Evolutionary conservation across 768 basidiomycete genomes (phyloP).

Genomic region (Boletus reticuloceps): DNA sequence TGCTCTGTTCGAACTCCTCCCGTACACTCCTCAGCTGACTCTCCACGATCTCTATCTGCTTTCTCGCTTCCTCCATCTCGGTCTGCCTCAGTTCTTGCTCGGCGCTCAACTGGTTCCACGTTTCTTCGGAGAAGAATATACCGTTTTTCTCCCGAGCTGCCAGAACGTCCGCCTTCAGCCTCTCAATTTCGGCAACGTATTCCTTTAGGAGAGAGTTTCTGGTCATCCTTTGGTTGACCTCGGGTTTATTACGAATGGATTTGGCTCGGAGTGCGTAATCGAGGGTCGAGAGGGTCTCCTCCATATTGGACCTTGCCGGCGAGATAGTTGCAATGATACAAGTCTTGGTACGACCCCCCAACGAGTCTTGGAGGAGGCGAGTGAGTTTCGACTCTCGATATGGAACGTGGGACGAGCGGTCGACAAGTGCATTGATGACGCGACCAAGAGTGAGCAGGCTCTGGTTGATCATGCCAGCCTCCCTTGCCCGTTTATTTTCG

Average conservation of each 20-base stretch:
- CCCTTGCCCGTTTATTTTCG: constrained; percentile 89
- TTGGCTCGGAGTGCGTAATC: constrained; percentile 96
- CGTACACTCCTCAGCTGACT: constrained; percentile 74
- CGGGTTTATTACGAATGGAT: constrained; percentile 92
- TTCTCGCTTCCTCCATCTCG: constrained; percentile 78
- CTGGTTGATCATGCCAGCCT: constrained; percentile 99
- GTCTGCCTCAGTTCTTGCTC: constrained; percentile 78
- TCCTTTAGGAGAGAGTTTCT: constrained; percentile 90
- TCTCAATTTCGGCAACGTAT: constrained; percentile 90
- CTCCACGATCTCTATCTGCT: constrained; percentile 80
- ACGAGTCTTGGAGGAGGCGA: constrained; percentile 96
- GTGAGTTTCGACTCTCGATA: constrained; percentile 98
- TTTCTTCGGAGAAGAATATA: constrained; percentile 89
- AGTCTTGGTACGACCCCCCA: constrained; percentile 95
- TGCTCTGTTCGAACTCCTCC: constrained; percentile 92
- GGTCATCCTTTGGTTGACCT: constrained; percentile 92
- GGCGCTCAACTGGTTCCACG: constrained; percentile 76
- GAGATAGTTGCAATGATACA: constrained; percentile 97
- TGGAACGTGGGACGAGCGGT: constrained; percentile 87
- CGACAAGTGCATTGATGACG: constrained; percentile 95
- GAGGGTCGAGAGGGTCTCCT: constrained; percentile 95
- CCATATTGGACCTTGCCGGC: constrained; percentile 89
- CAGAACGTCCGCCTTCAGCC: constrained; percentile 83
- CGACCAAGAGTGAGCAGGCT: constrained; percentile 94
- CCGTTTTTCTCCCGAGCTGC: constrained; percentile 97